These are phyloP conservation scores for Trifolium fragiferum DNA, from an alignment of 306 rosid species.

Conservation along the genomic window DNA sequence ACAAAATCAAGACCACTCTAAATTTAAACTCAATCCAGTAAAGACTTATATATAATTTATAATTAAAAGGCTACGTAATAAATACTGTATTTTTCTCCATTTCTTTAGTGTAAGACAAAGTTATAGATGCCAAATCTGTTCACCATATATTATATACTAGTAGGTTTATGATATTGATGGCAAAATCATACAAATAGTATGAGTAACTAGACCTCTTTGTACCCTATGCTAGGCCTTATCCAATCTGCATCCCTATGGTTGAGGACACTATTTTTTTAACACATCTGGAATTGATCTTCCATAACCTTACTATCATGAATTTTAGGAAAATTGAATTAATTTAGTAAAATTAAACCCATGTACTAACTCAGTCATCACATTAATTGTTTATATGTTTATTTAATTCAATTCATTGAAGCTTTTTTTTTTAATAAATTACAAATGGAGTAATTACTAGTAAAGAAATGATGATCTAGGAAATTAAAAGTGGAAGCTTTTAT, in stretches of 20 bases:
- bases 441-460: not conserved
- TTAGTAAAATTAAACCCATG: not conserved
- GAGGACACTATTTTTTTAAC: not conserved
- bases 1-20: constrained; percentile 34
- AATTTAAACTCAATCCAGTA: not conserved
- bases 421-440: not conserved
- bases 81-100: not conserved
- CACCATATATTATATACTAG: not conserved
- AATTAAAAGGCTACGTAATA: not conserved
- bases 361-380: not conserved
- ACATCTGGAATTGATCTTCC: not conserved
- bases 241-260: not conserved
- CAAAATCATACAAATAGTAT: constrained; percentile 21
- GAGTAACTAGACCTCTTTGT: constrained; percentile 1
- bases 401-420: too few species aligned
- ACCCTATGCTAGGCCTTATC: not conserved
- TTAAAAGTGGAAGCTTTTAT: too few species aligned
- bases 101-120: constrained; percentile 32
- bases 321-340: not conserved
- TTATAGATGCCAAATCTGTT: constrained; percentile 24
- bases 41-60: not conserved
- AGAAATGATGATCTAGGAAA: not conserved
- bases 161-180: not conserved
- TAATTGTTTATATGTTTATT: too few species aligned
- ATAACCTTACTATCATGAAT: not conserved